phyloP scores from a whole-genome alignment of 345 rosid species.

The Nephelium lappaceum region DNA sequence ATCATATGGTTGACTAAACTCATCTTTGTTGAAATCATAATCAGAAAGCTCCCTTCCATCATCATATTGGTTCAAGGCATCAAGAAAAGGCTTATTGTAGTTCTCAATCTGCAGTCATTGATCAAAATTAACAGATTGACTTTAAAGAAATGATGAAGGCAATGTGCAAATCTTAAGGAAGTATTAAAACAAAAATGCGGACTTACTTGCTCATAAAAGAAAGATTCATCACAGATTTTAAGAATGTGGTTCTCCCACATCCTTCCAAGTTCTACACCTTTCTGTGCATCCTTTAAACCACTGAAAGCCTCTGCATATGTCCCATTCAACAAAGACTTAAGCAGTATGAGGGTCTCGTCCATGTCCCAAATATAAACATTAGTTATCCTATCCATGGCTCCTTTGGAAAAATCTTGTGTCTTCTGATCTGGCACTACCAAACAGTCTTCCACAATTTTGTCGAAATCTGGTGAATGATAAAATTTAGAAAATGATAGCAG shows the following conservation, averaged over 20 bases:
- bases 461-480: not conserved
- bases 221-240: slow-evolving; percentile 59
- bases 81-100: slow-evolving; percentile 76
- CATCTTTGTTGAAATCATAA: slow-evolving; percentile 70
- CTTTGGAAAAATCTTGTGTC: slow-evolving; percentile 24
- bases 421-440: slow-evolving; percentile 24
- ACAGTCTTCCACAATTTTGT: slow-evolving; percentile 32
- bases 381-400: slow-evolving; percentile 30
- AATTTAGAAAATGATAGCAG: not conserved
- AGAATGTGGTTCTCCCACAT: slow-evolving; percentile 89
- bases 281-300: slow-evolving; percentile 62
- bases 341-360: slow-evolving; percentile 93
- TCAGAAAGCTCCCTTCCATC: slow-evolving; percentile 72
- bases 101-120: slow-evolving; percentile 65
- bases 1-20: slow-evolving; percentile 52
- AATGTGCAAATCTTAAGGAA: not conserved
- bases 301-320: slow-evolving; percentile 56
- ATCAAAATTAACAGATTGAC: not conserved
- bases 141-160: not conserved
- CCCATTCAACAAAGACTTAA: slow-evolving; percentile 77
- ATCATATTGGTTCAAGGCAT: slow-evolving; percentile 58
- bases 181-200: not conserved
- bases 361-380: slow-evolving; percentile 85
- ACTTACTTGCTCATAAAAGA: slow-evolving; percentile 84
- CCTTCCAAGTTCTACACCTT: slow-evolving; percentile 71